A percentile compares a stretch with the other conserved stretches of the same genome.
phyloP scores from a whole-genome alignment of 805 yeast species.

The Candida nonsorbophila region DNA sequence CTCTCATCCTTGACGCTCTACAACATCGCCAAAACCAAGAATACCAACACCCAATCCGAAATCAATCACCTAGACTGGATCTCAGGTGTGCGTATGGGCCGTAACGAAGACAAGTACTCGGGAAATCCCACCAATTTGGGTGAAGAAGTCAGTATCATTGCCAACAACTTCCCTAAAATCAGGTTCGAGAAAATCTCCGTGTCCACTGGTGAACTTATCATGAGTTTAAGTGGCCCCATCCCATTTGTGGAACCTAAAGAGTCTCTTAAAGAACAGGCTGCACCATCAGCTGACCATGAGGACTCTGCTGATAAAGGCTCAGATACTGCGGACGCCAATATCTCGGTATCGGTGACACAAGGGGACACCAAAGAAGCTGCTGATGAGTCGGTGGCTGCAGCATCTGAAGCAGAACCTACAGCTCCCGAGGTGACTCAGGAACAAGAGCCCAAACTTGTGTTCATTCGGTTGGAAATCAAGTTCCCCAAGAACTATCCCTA shows the following conservation, averaged over 20 bases:
- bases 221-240: slow-evolving; percentile 67
- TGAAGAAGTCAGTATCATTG: slow-evolving; percentile 85
- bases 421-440: neutral
- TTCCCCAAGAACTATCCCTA: slow-evolving; percentile 75
- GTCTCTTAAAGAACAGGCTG: neutral
- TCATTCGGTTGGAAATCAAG: slow-evolving; percentile 61
- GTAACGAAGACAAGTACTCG: slow-evolving; percentile 33
- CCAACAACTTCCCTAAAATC: slow-evolving; percentile 83
- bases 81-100: slow-evolving; percentile 81
- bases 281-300: neutral
- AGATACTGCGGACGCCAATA: neutral
- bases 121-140: slow-evolving; percentile 63
- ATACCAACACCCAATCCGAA: slow-evolving; percentile 20
- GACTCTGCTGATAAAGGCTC: neutral
- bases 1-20: slow-evolving; percentile 32
- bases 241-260: slow-evolving; percentile 9
- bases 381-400: slow-evolving; percentile 1
- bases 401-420: slow-evolving; percentile 3
- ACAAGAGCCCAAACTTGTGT: slow-evolving; percentile 43
- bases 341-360: neutral
- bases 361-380: slow-evolving; percentile 1
- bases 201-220: slow-evolving; percentile 70
- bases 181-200: slow-evolving; percentile 85
- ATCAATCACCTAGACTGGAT: slow-evolving; percentile 83
- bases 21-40: slow-evolving; percentile 31